Evolutionary conservation across 139 green algal species (phyloP), one percentile per base, ranked within the genome.

Genomic region (Coelastrella sp.): DNA sequence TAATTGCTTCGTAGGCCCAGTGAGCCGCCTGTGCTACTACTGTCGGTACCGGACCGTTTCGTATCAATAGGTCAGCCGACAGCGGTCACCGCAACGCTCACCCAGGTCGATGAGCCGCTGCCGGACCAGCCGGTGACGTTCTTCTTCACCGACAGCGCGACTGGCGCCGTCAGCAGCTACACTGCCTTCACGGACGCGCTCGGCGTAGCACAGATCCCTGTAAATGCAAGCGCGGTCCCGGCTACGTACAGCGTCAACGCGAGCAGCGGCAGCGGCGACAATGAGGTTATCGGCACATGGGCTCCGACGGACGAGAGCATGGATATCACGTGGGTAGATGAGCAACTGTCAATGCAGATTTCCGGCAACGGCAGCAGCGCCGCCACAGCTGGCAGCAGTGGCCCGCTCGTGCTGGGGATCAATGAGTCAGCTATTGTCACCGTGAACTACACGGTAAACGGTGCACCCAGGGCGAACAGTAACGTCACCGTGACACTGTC

Each of bases 261-360:
- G 0, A 77, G 38, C 21, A 45, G 45, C 68, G 37, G 68, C 38
- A 34, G 11, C 4, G 21, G 23, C 6, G 68, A 32, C 32, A 23
- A 30, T 59, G 35, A 38, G 40, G 45, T 48, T 2, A 30, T 23
- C 23, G 68, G 68, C 3, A 32, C 7, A 19, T 77, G 68, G 68
- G 38, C 45, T 19, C 19, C 37, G 11, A 48, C 7, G 0, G 27
- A 48, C 7, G 38, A 30, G 0, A 37, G 38, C 19, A 59, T 38
- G 27, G 45, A 57, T 57, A 77, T 77, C 2, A 57, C 68, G 23
- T 77, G 68, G 68, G 68, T 27, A 3, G 21, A 77, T 23, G 68
- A 59, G 23, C 38, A 59, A 23, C 37, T 59, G 40, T 27, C 19
- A 23, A 9, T 38, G 21, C 34, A 7, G 15, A 5, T 50, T 35